phyloP scores from a whole-genome alignment of 78 protist genomes.

The Dictyostelium brefeldianum region DNA sequence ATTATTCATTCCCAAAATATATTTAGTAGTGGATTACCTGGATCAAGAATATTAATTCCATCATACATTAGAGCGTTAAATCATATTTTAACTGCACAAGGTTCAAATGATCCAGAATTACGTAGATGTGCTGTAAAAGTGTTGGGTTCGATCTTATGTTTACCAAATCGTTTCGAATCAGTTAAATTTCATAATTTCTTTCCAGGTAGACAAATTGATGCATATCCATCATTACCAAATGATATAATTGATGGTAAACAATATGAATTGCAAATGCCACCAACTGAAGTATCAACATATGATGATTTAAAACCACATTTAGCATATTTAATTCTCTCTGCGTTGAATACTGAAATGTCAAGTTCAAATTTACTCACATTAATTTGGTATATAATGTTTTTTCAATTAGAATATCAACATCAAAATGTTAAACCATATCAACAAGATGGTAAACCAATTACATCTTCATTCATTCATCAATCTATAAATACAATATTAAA shows the following conservation, averaged over 20 bases:
- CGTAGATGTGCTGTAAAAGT: slow-evolving; percentile 37
- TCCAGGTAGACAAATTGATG: slow-evolving; percentile 48
- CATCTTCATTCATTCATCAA: slow-evolving; percentile 31
- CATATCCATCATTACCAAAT: slow-evolving; percentile 40
- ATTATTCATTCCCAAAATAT: slow-evolving; percentile 58
- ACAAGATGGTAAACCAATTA: slow-evolving; percentile 44
- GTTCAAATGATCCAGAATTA: slow-evolving; percentile 16
- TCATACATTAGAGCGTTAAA: slow-evolving; percentile 59
- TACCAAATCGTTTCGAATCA: slow-evolving; percentile 61
- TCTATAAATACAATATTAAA: slow-evolving; percentile 43
- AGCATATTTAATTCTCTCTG: slow-evolving; percentile 34
- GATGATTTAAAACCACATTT: slow-evolving; percentile 44
- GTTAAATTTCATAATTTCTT: slow-evolving; percentile 58
- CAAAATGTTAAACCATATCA: slow-evolving; percentile 13
- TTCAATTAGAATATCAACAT: slow-evolving; percentile 65
- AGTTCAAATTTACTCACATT: slow-evolving; percentile 27
- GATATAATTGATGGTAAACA: slow-evolving; percentile 51
- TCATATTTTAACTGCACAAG: slow-evolving; percentile 36
- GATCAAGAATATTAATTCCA: slow-evolving; percentile 59
- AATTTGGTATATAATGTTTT: slow-evolving; percentile 56
- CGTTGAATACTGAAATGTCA: slow-evolving; percentile 59
- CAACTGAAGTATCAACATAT: slow-evolving; percentile 33
- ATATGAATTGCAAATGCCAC: slow-evolving; percentile 15
- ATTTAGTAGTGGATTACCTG: slow-evolving; percentile 43
- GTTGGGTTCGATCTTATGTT: slow-evolving; percentile 30